Conservation (phyloP, 768 basidiomycete genomes). For the Tulasnella calospora region DNA sequence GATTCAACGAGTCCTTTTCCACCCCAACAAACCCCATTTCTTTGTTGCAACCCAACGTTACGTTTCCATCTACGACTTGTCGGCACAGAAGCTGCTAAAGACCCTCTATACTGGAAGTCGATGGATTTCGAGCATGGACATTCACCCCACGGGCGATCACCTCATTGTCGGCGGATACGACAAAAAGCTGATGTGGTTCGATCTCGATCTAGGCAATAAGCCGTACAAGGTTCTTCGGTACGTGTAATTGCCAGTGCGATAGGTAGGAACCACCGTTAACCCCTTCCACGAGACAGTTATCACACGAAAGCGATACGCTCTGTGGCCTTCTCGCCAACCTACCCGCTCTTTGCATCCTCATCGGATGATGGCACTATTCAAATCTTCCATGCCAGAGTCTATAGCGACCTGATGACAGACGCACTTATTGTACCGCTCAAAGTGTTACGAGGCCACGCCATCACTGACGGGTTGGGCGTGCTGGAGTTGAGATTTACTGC, state of each 20-base stretch:
- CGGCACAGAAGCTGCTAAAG: slow-evolving; percentile 88
- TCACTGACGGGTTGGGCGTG: slow-evolving; percentile 84
- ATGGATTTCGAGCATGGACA: slow-evolving; percentile 97
- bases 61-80: slow-evolving; percentile 89
- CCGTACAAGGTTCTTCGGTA: slow-evolving; percentile 95
- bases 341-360: slow-evolving; percentile 93
- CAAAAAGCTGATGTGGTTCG: slow-evolving; percentile 97
- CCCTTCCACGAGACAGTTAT: slow-evolving; percentile 53
- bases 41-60: slow-evolving; percentile 98
- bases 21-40: slow-evolving; percentile 90
- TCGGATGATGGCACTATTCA: slow-evolving; percentile 98
- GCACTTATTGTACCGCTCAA: slow-evolving; percentile 97
- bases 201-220: slow-evolving; percentile 91
- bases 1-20: slow-evolving; percentile 90
- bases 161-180: slow-evolving; percentile 97
- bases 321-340: slow-evolving; percentile 86
- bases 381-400: slow-evolving; percentile 92
- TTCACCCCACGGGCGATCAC: slow-evolving; percentile 94
- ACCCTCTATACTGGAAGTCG: slow-evolving; percentile 91
- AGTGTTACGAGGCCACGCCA: slow-evolving; percentile 85
- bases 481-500: slow-evolving; percentile 74
- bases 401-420: slow-evolving; percentile 92
- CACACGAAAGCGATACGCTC: slow-evolving; percentile 91
- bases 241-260: slow-evolving; percentile 30
- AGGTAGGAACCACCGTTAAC: neutral